These are phyloP conservation scores for Pouteria glomerata DNA, from an alignment of 148 eudicot species.

Conservation along the genomic window DNA sequence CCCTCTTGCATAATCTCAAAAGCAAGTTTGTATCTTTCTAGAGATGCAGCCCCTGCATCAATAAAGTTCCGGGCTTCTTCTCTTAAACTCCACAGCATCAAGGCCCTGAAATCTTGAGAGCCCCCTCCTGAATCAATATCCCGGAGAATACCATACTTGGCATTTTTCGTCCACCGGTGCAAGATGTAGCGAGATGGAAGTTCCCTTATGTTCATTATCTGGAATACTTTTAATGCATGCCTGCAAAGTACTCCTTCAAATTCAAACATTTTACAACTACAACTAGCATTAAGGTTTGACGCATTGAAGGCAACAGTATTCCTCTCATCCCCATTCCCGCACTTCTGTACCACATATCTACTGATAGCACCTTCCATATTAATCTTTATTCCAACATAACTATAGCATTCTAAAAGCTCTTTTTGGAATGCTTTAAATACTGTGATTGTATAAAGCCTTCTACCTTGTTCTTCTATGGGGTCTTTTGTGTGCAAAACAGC, in stretches of 20 bases:
- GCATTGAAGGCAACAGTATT: conserved; percentile 55
- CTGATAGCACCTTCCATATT: conserved; percentile 51
- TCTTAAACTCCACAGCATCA: conserved; percentile 57
- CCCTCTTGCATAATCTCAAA: conserved; percentile 63
- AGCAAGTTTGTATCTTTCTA: conserved; percentile 51
- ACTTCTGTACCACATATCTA: conserved; percentile 45
- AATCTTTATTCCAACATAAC: conserved; percentile 42
- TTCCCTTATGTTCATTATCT: conserved; percentile 51
- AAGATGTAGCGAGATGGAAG: conserved; percentile 55
- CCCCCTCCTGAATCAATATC: conserved; percentile 46
- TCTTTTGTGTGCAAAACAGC: conserved; percentile 46
- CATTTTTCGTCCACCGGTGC: conserved; percentile 51
- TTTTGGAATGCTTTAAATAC: conserved; percentile 49
- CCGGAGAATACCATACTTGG: conserved; percentile 41
- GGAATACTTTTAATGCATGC: conserved; percentile 54
- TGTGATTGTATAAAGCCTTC: conserved; percentile 39
- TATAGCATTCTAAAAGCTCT: conserved; percentile 50
- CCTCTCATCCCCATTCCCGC: conserved; percentile 52
- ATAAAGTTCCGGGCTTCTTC: conserved; percentile 48
- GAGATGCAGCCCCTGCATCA: conserved; percentile 44
- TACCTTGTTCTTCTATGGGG: conserved; percentile 55
- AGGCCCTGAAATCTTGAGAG: conserved; percentile 39
- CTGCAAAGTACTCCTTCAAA: conserved; percentile 59
- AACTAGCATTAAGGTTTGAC: conserved; percentile 42
- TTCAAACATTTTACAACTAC: conserved; percentile 63